Evolutionary conservation across 2,329 filamentous ascomycete species (phyloP), one percentile per base, ranked within the genome.

Genomic region (Gnomoniopsis sp.): DNA sequence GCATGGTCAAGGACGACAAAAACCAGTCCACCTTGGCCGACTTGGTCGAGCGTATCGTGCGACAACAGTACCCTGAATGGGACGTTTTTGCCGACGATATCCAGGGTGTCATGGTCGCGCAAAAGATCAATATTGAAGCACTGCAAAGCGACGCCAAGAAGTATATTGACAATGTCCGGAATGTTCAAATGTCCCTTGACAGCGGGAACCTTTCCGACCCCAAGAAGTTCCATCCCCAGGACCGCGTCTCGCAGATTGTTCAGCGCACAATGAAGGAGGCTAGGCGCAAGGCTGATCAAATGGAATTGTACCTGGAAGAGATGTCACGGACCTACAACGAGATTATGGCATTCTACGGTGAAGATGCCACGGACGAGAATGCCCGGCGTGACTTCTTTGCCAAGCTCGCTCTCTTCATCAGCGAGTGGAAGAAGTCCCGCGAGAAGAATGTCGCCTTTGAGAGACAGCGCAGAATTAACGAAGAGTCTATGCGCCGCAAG

Each of bases 1-100:
- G 89, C 62, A 98, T 99, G 93, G 91, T 98, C 70, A 99, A 99
- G 77, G 95, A 99, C 71, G 92, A 96, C 78, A 97, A 97, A 82
- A 99, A 99, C 74, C 90, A 98, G 74, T 93, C 91, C 1, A 97
- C 92, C 0, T 89, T 99, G 70, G 92, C 93, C 58, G 95, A 99
- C 74, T 84, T 98, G 47, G 92, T 99, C 47, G 95, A 99, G 75
- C 89, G 93, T 66, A 96, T 97, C 66, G 93, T 98, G 59, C 89
- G 95, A 64, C 95, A 91, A 70, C 93, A 98, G 71, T 99, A 98
- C 66, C 90, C 93, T 2, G 91, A 97, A 73, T 98, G 93, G 90
- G 93, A 97, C 74, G 82, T 82, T 36, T 98, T 98, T 73, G 80
- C 86, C 19, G 86, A 90, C 11, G 93, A 99, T 69, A 96, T 99